phyloP scores from a whole-genome alignment of 805 yeast species.

The Lachancea lanzarotensis region DNA sequence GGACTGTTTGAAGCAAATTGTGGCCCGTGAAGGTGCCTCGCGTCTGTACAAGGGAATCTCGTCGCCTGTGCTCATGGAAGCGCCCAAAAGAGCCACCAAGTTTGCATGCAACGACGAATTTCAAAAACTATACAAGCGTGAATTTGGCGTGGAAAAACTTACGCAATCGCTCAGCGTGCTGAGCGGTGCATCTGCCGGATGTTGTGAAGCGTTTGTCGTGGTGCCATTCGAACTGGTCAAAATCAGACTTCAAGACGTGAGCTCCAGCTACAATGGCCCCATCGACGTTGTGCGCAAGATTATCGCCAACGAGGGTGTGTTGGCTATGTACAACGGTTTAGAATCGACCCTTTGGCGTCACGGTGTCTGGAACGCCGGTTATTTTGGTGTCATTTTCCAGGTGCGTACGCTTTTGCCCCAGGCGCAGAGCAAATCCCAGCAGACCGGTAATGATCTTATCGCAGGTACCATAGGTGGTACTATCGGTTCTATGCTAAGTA shows the following conservation, averaged over 20 bases:
- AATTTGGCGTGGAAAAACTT: slow-evolving; percentile 62
- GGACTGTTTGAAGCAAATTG: slow-evolving; percentile 76
- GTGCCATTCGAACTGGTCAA: slow-evolving; percentile 96
- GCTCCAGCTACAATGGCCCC: slow-evolving; percentile 77
- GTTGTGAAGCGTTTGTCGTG: slow-evolving; percentile 91
- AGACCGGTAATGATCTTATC: slow-evolving; percentile 78
- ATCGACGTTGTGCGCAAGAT: slow-evolving; percentile 72
- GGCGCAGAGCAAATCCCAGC: slow-evolving; percentile 62
- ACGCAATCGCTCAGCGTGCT: slow-evolving; percentile 79
- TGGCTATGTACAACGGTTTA: slow-evolving; percentile 87
- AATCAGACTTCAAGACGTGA: slow-evolving; percentile 86
- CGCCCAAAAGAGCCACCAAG: slow-evolving; percentile 97
- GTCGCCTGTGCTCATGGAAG: slow-evolving; percentile 98
- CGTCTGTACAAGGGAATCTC: slow-evolving; percentile 88
- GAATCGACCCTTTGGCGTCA: slow-evolving; percentile 99
- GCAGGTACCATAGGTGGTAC: slow-evolving; percentile 98
- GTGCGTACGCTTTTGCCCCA: slow-evolving; percentile 72
- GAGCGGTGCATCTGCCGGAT: slow-evolving; percentile 98
- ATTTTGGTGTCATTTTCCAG: slow-evolving; percentile 91
- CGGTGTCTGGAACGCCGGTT: slow-evolving; percentile 94
- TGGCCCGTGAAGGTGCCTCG: slow-evolving; percentile 76
- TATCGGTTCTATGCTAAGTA: slow-evolving; percentile 88
- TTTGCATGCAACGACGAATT: slow-evolving; percentile 98
- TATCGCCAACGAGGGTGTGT: slow-evolving; percentile 64
- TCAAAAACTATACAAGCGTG: slow-evolving; percentile 71